Base-by-base conservation (phyloP, 2,329 filamentous ascomycete species). In the Cercospora canescens region DNA sequence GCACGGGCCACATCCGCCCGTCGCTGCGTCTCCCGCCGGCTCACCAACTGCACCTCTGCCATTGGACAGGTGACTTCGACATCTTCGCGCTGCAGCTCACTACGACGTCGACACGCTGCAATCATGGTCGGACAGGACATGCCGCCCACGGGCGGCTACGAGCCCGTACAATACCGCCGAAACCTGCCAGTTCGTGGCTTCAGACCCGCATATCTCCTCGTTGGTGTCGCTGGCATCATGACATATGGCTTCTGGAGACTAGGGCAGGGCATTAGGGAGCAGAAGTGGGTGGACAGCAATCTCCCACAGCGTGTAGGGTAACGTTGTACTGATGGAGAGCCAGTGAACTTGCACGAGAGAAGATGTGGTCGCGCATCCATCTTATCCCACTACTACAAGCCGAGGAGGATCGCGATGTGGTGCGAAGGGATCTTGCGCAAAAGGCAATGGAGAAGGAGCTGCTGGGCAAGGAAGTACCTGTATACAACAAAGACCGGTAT, bases 361-460 rank as follows among this genome's bases (percentile, higher is more conserved):
- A 98, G 86, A 95, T 97, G 88, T 99, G 95, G 95, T 88, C 92
- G 68, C 91, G 95, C 78, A 96, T 99, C 81, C 89, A 98, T 82
- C 86, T 99, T 70, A 95, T 94, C 76, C 95, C 95, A 65, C 83
- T 97, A 70, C 88, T 99, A 70, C 94, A 98, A 80, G 95, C 95
- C 64, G 95, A 99, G 79, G 93, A 97, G 81, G 95, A 99, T 83
- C 90, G 95, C 68, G 95, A 99, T 82, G 90, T 94, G 79, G 94
- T 97, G 70, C 88, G 95, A 72, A 86, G 94, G 77, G 87, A 94
- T 80, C 87, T 90, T 71, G 95, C 95, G 65, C 92, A 96, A 80
- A 89, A 93, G 86, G 89, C 89, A 71, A 87, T 95, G 71, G 95
- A 98, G 87, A 93, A 94, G 87, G 90, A 93, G 81, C 83, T 99